phyloP scores from a whole-genome alignment of 2,329 filamentous ascomycete genomes.

The Diaporthe vaccinii region DNA sequence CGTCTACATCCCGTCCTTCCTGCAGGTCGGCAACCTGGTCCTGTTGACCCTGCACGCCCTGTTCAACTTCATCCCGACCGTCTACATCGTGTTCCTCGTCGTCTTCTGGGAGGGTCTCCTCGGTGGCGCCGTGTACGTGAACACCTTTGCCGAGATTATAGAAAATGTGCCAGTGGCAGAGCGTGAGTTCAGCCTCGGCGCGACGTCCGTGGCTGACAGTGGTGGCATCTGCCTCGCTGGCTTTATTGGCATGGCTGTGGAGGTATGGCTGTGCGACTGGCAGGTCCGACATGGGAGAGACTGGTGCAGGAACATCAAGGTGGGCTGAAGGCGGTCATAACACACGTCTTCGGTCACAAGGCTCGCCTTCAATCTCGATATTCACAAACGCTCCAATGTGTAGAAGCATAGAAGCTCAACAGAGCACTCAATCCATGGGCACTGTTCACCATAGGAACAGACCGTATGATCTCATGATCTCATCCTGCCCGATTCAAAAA shows the following conservation, averaged over 20 bases:
- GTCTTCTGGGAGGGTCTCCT: slow-evolving; percentile 96
- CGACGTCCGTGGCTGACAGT: slow-evolving; percentile 92
- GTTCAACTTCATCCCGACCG: slow-evolving; percentile 83
- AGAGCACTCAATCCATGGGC: not conserved
- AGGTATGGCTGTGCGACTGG: slow-evolving; percentile 85
- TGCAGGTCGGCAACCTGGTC: slow-evolving; percentile 84
- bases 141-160: slow-evolving; percentile 94
- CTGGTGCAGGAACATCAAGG: slow-evolving; percentile 74
- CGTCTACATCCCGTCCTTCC: slow-evolving; percentile 84
- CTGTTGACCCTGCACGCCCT: slow-evolving; percentile 83
- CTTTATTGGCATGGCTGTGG: slow-evolving; percentile 84
- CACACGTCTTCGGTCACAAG: no score
- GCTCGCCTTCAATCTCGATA: not conserved
- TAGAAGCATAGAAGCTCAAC: not conserved
- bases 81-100: slow-evolving; percentile 87
- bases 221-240: slow-evolving; percentile 91
- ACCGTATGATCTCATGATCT: not conserved
- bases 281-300: slow-evolving; percentile 85
- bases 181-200: slow-evolving; percentile 90
- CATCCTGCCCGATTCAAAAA: not conserved
- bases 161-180: slow-evolving; percentile 83
- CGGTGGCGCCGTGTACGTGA: slow-evolving; percentile 93
- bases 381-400: not conserved
- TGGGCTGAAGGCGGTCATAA: slow-evolving; percentile 46
- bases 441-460: not conserved